Conservation (phyloP, 2,329 filamentous ascomycete genomes). For the Huntiella omanensis region DNA sequence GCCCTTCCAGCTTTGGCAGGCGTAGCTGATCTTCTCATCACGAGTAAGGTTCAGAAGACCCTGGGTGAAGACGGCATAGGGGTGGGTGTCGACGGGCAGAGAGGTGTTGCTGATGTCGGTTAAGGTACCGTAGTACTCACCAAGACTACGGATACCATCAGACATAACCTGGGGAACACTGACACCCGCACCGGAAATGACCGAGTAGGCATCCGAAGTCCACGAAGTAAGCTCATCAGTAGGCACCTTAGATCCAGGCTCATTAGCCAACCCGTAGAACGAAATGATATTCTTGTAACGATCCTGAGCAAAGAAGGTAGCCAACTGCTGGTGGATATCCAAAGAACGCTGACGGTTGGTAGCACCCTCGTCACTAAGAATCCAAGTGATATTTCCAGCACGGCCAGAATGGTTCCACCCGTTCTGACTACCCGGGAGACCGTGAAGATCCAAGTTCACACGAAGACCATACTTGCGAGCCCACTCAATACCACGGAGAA, state of each 20-base stretch:
- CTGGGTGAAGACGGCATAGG: slow-evolving; percentile 62
- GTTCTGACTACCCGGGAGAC: slow-evolving; percentile 36
- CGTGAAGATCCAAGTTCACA: slow-evolving; percentile 41
- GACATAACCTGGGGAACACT: slow-evolving; percentile 44
- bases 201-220: slow-evolving; percentile 34
- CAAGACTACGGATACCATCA: slow-evolving; percentile 53
- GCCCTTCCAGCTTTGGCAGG: slow-evolving; percentile 47
- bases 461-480: slow-evolving; percentile 31
- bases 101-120: slow-evolving; percentile 15
- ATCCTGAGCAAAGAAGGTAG: slow-evolving; percentile 16
- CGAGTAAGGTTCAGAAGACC: slow-evolving; percentile 47
- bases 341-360: slow-evolving; percentile 30
- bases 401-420: slow-evolving; percentile 45
- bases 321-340: slow-evolving; percentile 28
- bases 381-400: slow-evolving; percentile 19
- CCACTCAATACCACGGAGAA: slow-evolving; percentile 39
- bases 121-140: slow-evolving; percentile 31
- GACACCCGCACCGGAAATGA: slow-evolving; percentile 41
- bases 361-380: slow-evolving; percentile 13
- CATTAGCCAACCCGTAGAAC: slow-evolving; percentile 50
- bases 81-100: slow-evolving; percentile 57
- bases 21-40: slow-evolving; percentile 46
- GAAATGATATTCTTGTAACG: slow-evolving; percentile 34
- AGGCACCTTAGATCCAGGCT: slow-evolving; percentile 42
- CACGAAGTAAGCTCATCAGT: slow-evolving; percentile 35